These are phyloP conservation scores for Pontederia paniculata DNA, from an alignment of 176 grass and related monocot genomes.

Conservation along the genomic window DNA sequence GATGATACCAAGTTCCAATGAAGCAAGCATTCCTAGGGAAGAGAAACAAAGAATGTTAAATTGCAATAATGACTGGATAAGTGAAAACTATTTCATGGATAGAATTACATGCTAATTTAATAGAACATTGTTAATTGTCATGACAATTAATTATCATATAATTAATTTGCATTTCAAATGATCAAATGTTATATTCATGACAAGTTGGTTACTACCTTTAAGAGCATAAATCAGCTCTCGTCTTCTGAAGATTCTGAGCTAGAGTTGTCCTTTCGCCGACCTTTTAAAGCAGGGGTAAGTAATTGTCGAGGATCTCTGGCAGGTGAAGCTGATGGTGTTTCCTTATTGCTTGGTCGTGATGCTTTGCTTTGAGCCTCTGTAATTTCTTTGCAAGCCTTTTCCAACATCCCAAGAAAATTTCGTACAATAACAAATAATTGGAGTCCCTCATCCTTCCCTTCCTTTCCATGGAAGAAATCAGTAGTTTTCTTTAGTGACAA, in stretches of 20 bases:
- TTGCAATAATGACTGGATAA: no score
- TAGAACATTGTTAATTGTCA: no score
- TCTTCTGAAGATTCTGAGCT: constrained; percentile 50
- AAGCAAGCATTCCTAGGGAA: no score
- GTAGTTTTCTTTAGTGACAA: constrained; percentile 42
- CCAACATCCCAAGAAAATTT: constrained; percentile 69
- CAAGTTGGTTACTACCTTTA: neutral
- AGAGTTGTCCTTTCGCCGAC: constrained; percentile 38
- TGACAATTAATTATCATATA: no score
- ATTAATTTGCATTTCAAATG: no score
- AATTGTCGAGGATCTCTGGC: constrained; percentile 34
- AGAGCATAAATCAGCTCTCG: constrained; percentile 13
- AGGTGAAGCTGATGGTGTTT: constrained; percentile 17
- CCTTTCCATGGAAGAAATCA: constrained; percentile 64
- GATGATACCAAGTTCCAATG: no score
- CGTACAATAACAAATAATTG: constrained; percentile 67
- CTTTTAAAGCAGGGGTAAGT: constrained; percentile 52
- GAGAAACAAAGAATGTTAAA: no score
- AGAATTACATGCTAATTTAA: no score
- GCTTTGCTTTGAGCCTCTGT: constrained; percentile 33
- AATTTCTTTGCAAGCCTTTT: constrained; percentile 73
- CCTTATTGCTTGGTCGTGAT: constrained; percentile 29
- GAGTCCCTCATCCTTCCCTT: constrained; percentile 70
- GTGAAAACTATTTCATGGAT: no score
- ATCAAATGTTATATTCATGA: neutral